Conservation (phyloP, 345 rosid genomes). For the Eucalyptus sp. region DNA sequence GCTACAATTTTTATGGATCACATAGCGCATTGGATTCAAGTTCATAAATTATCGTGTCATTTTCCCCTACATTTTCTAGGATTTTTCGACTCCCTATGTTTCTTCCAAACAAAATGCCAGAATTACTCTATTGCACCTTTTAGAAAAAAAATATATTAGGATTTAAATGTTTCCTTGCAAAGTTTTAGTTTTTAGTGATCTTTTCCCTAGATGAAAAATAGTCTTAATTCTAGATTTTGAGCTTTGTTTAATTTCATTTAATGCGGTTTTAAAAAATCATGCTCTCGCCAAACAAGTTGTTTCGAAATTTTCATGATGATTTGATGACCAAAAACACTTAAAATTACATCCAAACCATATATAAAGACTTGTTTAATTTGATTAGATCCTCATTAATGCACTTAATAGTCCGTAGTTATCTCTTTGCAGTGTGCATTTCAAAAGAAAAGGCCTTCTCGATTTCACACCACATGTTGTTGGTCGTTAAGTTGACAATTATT, state of each 20-base stretch:
- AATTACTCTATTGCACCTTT: neutral
- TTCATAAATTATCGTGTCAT: neutral
- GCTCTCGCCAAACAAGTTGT: neutral
- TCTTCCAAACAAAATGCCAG: neutral
- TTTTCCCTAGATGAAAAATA: neutral
- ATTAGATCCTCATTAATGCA: neutral
- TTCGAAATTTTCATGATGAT: neutral
- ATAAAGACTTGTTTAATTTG: neutral
- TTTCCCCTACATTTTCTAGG: neutral
- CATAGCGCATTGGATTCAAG: rapidly evolving
- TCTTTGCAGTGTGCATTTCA: neutral
- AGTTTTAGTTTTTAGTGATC: neutral
- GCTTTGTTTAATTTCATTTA: neutral
- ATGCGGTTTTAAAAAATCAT: neutral
- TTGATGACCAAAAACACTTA: neutral
- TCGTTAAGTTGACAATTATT: neutral
- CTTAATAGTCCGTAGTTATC: neutral
- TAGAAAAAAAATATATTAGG: neutral
- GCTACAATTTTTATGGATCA: no score
- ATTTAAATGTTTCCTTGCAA: neutral
- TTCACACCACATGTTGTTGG: neutral
- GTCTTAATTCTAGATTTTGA: neutral
- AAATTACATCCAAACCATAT: neutral
- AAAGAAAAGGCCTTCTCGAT: neutral
- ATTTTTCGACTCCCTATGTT: neutral